Conservation (phyloP, 2,329 filamentous ascomycete species). For the Ceratocystis albifundus region DNA sequence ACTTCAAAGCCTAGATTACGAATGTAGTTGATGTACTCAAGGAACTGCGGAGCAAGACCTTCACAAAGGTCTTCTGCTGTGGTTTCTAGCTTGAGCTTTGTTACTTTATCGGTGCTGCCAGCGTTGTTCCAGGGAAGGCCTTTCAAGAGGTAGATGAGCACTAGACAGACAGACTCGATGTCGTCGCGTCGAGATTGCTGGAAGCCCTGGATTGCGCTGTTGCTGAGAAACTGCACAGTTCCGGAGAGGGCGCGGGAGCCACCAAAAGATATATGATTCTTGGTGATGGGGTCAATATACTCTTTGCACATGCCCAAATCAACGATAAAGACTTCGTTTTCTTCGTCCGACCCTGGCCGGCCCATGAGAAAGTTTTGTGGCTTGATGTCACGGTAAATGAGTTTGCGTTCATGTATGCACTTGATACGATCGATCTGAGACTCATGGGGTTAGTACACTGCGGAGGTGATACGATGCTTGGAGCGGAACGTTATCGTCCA, state of each 20-base stretch:
- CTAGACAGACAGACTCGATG: slow-evolving; percentile 16
- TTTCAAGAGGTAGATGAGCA: slow-evolving; percentile 19
- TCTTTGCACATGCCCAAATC: slow-evolving; percentile 22
- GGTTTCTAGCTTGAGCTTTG: slow-evolving; percentile 18
- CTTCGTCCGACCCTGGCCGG: slow-evolving; percentile 10
- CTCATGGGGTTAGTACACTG: background rate
- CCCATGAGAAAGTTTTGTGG: slow-evolving; percentile 71
- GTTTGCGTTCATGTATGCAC: slow-evolving; percentile 38
- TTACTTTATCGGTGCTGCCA: slow-evolving; percentile 15
- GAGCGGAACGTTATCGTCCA: too few relatives aligned
- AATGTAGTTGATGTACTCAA: slow-evolving; percentile 18
- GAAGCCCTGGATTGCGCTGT: slow-evolving; percentile 18
- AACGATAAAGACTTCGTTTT: slow-evolving; percentile 16
- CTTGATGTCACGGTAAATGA: slow-evolving; percentile 83
- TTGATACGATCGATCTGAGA: slow-evolving; percentile 19
- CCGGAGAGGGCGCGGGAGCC: slow-evolving; percentile 17
- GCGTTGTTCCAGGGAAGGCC: slow-evolving; percentile 20
- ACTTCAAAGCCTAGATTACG: slow-evolving; percentile 17
- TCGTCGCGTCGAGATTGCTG: slow-evolving; percentile 21
- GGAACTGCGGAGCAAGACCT: slow-evolving; percentile 19
- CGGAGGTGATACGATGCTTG: background rate
- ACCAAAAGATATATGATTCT: slow-evolving; percentile 16
- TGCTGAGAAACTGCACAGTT: slow-evolving; percentile 21
- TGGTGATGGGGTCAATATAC: slow-evolving; percentile 20
- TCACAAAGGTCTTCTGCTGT: slow-evolving; percentile 14